phyloP scores from a whole-genome alignment of 306 rosid genomes.

The Dryas drummondii region DNA sequence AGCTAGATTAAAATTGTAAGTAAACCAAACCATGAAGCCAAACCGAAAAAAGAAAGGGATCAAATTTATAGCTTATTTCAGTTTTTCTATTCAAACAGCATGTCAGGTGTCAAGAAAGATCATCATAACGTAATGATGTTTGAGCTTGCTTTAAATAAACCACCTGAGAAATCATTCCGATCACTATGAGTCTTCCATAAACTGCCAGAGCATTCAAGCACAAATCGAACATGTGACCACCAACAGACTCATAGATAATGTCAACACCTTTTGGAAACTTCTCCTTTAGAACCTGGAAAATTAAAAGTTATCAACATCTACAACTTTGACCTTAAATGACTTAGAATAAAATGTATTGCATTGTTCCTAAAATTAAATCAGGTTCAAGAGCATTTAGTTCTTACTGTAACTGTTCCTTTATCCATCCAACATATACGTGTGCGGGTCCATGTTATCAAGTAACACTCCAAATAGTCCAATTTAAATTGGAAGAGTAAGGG shows the following conservation, averaged over 20 bases:
- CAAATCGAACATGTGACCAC: conserved; percentile 85
- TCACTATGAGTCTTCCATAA: conserved; percentile 76
- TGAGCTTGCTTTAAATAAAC: conserved; percentile 21
- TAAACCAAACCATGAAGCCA: neutral
- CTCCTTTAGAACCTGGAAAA: conserved; percentile 63
- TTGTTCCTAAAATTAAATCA: neutral
- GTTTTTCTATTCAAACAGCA: neutral
- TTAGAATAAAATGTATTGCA: conserved; percentile 10
- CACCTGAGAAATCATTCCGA: conserved; percentile 99
- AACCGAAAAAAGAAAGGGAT: neutral
- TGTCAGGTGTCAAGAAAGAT: neutral
- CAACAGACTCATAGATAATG: conserved; percentile 92
- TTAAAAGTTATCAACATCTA: conserved; percentile 8
- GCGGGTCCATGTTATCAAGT: conserved; percentile 5
- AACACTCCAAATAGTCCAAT: neutral
- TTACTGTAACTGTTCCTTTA: neutral
- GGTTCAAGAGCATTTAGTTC: neutral
- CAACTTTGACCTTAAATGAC: neutral
- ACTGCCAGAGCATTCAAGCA: conserved; percentile 86
- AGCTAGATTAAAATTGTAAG: neutral
- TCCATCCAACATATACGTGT: neutral
- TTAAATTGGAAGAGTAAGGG: neutral
- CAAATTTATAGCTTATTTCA: neutral
- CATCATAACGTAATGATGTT: conserved; percentile 5
- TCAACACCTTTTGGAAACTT: conserved; percentile 85